Conservation (phyloP, 371 early-diverging fungal genomes). For the Dichotomocladium elegans region DNA sequence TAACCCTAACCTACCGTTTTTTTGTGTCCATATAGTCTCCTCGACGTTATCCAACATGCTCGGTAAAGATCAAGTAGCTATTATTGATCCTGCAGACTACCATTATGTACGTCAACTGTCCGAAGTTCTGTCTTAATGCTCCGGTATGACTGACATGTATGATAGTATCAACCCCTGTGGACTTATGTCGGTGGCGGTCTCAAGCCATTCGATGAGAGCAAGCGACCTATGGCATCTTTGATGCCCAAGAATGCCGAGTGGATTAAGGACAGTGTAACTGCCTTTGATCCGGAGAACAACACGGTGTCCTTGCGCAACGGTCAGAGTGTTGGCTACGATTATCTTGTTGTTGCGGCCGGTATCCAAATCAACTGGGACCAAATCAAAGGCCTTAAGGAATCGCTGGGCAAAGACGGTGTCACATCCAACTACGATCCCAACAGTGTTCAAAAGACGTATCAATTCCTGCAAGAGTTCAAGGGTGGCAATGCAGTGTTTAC, state of each 20-base stretch:
- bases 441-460: slow-evolving; percentile 71
- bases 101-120: slow-evolving; percentile 67
- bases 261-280: slow-evolving; percentile 67
- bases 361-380: slow-evolving; percentile 77
- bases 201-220: slow-evolving; percentile 69
- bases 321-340: slow-evolving; percentile 72
- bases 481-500: slow-evolving; percentile 88
- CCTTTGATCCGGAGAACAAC: slow-evolving; percentile 70
- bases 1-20: too few species aligned
- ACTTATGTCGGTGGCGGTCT: slow-evolving; percentile 88
- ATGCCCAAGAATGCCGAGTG: slow-evolving; percentile 73
- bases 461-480: slow-evolving; percentile 70
- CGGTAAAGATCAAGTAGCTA: slow-evolving; percentile 68
- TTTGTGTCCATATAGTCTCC: slow-evolving; percentile 56
- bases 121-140: too few species aligned
- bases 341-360: slow-evolving; percentile 86
- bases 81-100: slow-evolving; percentile 72
- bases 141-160: too few species aligned
- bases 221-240: slow-evolving; percentile 62
- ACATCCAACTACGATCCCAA: slow-evolving; percentile 78
- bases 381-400: slow-evolving; percentile 71
- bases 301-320: slow-evolving; percentile 66
- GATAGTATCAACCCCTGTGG: slow-evolving; percentile 87
- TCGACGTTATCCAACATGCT: slow-evolving; percentile 57
- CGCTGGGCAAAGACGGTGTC: slow-evolving; percentile 80